These are phyloP conservation scores for Phenoliferia sp. DNA, from an alignment of 1,284 basidiomycete genomes.

Conservation along the genomic window DNA sequence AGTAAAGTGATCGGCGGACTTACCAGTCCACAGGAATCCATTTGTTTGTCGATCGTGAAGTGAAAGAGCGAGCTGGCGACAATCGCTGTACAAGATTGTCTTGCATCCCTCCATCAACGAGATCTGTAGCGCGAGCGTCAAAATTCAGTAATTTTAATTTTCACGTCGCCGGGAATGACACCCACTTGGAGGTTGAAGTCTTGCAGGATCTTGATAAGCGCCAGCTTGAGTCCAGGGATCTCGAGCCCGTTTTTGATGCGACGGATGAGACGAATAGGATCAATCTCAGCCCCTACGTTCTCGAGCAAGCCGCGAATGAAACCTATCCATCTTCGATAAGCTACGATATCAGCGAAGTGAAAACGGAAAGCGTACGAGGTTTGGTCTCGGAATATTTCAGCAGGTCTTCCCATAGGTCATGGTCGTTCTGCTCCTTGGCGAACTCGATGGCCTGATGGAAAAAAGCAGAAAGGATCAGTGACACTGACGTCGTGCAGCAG, in stretches of 20 bases:
- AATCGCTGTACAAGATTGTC: constrained; percentile 76
- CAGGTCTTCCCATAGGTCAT: constrained; percentile 97
- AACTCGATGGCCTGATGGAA: constrained; percentile 66
- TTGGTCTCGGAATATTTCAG: constrained; percentile 88
- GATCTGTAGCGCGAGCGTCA: constrained; percentile 50
- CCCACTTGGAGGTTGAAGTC: constrained; percentile 75
- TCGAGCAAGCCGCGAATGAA: constrained; percentile 89
- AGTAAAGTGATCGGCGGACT: neutral
- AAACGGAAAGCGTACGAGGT: constrained; percentile 55
- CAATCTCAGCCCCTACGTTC: constrained; percentile 89
- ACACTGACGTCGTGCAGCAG: neutral
- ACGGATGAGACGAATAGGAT: constrained; percentile 87
- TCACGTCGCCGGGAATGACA: neutral
- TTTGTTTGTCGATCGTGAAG: constrained; percentile 69
- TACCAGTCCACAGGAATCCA: constrained; percentile 51
- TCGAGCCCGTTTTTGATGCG: constrained; percentile 93
- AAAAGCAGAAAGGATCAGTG: neutral
- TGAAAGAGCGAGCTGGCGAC: constrained; percentile 61
- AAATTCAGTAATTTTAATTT: neutral
- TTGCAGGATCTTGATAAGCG: constrained; percentile 92
- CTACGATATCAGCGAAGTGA: neutral
- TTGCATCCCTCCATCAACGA: constrained; percentile 86
- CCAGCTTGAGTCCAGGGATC: constrained; percentile 89
- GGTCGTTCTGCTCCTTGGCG: constrained; percentile 93
- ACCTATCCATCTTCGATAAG: constrained; percentile 46